A percentile compares a stretch with the other conserved stretches of the same genome.
These are phyloP conservation scores for Iberis pinnata DNA, from an alignment of 345 rosid genomes.

Conservation along the genomic window DNA sequence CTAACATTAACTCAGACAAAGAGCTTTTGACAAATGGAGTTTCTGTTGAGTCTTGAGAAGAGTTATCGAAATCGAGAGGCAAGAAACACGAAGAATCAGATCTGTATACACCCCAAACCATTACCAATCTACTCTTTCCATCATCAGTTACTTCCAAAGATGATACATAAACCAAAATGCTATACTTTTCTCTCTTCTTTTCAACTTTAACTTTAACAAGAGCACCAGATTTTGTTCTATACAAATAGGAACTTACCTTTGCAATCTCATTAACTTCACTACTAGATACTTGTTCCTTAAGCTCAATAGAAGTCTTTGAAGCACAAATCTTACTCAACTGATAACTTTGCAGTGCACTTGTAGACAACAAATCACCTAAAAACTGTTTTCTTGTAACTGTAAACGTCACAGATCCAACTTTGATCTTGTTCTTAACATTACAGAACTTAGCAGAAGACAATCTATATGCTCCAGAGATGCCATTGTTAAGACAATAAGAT, in stretches of 20 bases:
- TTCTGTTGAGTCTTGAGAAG: slow-evolving; percentile 37
- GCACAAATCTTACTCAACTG: slow-evolving; percentile 39
- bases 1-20: slow-evolving; percentile 34
- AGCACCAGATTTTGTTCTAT: slow-evolving; percentile 67
- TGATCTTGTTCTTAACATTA: slow-evolving; percentile 23
- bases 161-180: slow-evolving; percentile 53
- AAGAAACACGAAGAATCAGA: slow-evolving; percentile 54
- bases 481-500: slow-evolving; percentile 31
- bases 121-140: slow-evolving; percentile 35
- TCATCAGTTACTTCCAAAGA: slow-evolving; percentile 35
- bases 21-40: slow-evolving; percentile 43
- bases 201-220: slow-evolving; percentile 55
- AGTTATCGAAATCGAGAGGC: slow-evolving; percentile 38
- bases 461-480: slow-evolving; percentile 33
- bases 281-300: slow-evolving; percentile 34
- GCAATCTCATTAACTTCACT: slow-evolving; percentile 34
- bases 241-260: slow-evolving; percentile 46
- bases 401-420: slow-evolving; percentile 22
- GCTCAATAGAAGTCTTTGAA: slow-evolving; percentile 42
- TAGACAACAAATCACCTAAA: slow-evolving; percentile 22
- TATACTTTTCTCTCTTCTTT: slow-evolving; percentile 46
- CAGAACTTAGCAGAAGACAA: slow-evolving; percentile 24
- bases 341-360: slow-evolving; percentile 19
- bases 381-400: slow-evolving; percentile 23
- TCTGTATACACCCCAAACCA: slow-evolving; percentile 63